Evolutionary conservation across 345 rosid genomes (phyloP).

Genomic region (Turnera subulata): DNA sequence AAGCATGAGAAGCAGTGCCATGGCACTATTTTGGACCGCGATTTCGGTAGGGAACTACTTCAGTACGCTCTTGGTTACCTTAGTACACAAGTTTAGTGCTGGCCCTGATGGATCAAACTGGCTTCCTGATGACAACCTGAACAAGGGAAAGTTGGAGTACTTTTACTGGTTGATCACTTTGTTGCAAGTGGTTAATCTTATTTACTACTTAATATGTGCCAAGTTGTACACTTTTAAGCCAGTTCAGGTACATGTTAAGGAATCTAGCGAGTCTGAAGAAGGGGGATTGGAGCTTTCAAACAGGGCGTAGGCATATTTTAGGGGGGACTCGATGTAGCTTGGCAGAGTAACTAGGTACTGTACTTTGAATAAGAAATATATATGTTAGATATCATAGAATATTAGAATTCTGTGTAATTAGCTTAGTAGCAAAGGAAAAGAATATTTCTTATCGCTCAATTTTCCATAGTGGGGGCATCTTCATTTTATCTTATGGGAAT

Average conservation of each 20-base stretch:
- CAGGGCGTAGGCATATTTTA: too few species aligned
- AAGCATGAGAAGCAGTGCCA: constrained; percentile 82
- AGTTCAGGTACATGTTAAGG: constrained; percentile 42
- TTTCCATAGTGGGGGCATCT: too few species aligned
- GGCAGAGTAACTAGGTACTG: neutral
- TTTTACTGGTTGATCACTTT: constrained; percentile 75
- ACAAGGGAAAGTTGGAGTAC: constrained; percentile 73
- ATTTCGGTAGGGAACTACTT: constrained; percentile 64
- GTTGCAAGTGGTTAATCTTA: constrained; percentile 52
- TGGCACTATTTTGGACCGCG: constrained; percentile 68
- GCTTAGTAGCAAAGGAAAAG: too few species aligned
- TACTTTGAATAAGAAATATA: neutral
- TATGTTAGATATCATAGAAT: neutral
- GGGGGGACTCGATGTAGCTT: neutral
- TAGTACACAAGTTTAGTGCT: constrained; percentile 60
- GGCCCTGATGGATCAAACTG: constrained; percentile 67
- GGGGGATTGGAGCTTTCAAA: constrained; percentile 34
- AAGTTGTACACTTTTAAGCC: constrained; percentile 73
- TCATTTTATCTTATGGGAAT: too few species aligned
- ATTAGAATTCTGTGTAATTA: neutral
- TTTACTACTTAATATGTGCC: constrained; percentile 60
- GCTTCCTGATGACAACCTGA: constrained; percentile 72
- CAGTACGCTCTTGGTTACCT: constrained; percentile 64
- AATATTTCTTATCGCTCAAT: neutral
- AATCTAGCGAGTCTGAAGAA: constrained; percentile 15